Evolutionary conservation across 805 yeast genomes (phyloP).

Genomic region (Candida michaelii): DNA sequence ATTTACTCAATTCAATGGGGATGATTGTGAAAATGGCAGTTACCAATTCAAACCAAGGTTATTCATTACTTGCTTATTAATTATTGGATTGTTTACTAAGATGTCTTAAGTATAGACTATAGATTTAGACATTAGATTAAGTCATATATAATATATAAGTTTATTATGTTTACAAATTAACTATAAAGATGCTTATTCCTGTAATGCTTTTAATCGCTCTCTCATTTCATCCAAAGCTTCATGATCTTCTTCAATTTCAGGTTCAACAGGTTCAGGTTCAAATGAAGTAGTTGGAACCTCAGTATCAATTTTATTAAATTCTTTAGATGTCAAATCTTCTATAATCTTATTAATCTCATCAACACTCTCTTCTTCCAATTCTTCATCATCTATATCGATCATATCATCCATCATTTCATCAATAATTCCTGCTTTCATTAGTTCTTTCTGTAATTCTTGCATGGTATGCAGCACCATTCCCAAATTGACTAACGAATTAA

Average conservation of each 20-base stretch:
- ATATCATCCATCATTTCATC: conserved; percentile 95
- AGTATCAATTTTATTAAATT: conserved; percentile 32
- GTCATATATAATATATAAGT: no score
- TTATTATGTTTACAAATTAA: no score
- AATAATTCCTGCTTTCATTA: conserved; percentile 81
- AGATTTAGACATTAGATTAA: no score
- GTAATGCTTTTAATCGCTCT: conserved; percentile 82
- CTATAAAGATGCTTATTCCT: no score
- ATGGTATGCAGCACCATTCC: conserved; percentile 82
- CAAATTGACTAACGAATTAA: conserved; percentile 70
- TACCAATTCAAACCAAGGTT: background rate
- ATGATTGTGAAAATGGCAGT: background rate
- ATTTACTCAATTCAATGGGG: conserved; percentile 6
- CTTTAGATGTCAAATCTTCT: conserved; percentile 38
- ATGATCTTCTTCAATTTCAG: conserved; percentile 45
- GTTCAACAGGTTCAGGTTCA: conserved; percentile 20
- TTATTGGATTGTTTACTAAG: conserved; percentile 7
- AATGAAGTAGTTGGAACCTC: conserved; percentile 33
- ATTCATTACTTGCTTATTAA: conserved; percentile 7
- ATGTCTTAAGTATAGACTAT: no score
- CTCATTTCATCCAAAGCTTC: conserved; percentile 82
- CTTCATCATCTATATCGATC: conserved; percentile 68
- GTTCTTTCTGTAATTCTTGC: conserved; percentile 82
- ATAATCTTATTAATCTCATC: conserved; percentile 64
- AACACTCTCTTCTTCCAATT: conserved; percentile 64